Base-by-base conservation (phyloP, 176 grass and related monocot species). In the Musa acuminata region DNA sequence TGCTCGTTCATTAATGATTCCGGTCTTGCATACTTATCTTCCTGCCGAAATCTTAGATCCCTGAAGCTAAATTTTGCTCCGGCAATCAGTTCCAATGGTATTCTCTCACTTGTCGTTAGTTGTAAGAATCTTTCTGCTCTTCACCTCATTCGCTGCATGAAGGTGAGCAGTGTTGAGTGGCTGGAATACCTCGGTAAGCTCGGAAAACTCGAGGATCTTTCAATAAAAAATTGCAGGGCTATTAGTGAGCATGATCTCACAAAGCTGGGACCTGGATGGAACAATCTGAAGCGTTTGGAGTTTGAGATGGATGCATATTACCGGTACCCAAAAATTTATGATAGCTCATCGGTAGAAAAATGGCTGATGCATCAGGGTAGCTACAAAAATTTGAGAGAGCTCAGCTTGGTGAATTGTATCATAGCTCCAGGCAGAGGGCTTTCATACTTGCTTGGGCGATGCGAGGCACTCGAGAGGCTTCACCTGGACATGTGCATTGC, bases 401-500 rank as follows among this genome's bases (percentile, higher is more conserved):
- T 91, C 55, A 87, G 72, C 51, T 78, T 95, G 64, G 78, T 78
- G 17, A 78, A 88, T 71, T 90, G 89, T 69, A 19, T 86, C 75
- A 75, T 89, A 12, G 13, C 66, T 21, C 51, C 52, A 49, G 77
- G 77, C 59, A 86, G 59, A 49, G 81, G 83, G 29, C 75, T 96
- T 25, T 83, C 80, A 74, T 79, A n/a, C 50, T 78, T 93, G 63
- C 25, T 93, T 21, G 29, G 67, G 7, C 83, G 75, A 35, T 93
- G 87, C 57, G 67, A 78, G 48, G 75, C 80, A 57, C 75, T 93
- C 71, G 85, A 82, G 77, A 87, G 83, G 51, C 81, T 90, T 79
- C 78, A 24, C 58, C 76, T 95, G 20, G 91, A 90, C 79, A 84
- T 79, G 69, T 95, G 85, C 19, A 65, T 85, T 53, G 91, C 83